Base-by-base conservation (phyloP, 208 protist genomes). In the Leishmania aethiopica region DNA sequence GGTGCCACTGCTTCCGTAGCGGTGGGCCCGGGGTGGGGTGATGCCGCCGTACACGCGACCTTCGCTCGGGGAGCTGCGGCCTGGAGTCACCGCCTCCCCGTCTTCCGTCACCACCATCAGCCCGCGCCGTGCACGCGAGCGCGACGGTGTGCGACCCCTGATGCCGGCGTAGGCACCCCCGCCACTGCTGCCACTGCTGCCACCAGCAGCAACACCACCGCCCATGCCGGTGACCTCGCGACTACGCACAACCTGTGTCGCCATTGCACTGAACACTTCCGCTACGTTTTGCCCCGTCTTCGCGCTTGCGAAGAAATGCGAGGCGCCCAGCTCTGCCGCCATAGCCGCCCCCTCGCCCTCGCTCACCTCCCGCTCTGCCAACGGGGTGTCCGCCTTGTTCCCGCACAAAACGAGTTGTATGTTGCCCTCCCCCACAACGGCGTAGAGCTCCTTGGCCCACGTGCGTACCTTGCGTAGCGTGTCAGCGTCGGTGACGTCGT, bases 391-490 rank as follows among this genome's bases (percentile, higher is more conserved):
- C 53, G 81, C 79, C 83, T 99, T 99, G 90, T 99, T 99, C 59
- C 98, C 98, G 60, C 93, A 95, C 67, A 99, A 94, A 37, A 94
- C 92, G 13, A 99, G 88, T 32, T 86, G 79, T 62, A 99, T 98
- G 75, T 83, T 86, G 59, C 94, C 91, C 69, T 95, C 91, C 7
- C 98, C 98, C 22, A 97, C 88, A 75, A 99, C 95, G 5, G 90
- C 93, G 53, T 93, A 91, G 47, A 99, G 90, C 87, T 99, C 98
- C 77, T 97, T 96, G 47, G 99, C 96, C 98, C 98, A 99, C 59
- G 90, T 96, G n/a, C 98, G 97, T 70, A 98, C 97, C 82, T 94
- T 97, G 8, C 91, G 85, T 70, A 99, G 97, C 13, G 96, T 97
- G 80, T 98, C 93, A 32, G 88, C 89, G 82, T 99, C 98, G 60